Base-by-base conservation (phyloP, 352 stramenopile species). In the Pythium rhizo-oryzae region DNA sequence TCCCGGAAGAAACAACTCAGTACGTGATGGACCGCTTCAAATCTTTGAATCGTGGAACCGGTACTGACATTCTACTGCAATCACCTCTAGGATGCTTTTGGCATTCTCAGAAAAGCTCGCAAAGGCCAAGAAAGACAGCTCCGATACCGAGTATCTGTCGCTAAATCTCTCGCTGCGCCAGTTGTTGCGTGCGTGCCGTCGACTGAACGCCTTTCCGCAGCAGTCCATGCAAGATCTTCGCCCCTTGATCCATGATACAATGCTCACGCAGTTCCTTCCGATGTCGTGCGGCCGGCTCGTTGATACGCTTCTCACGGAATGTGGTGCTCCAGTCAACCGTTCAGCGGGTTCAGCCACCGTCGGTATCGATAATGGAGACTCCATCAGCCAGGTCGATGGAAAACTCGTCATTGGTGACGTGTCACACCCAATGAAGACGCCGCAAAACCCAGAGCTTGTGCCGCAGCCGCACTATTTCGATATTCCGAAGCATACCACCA, bases 381-480 rank as follows among this genome's bases (percentile, higher is more conserved):
- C 46, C 16, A 90, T 90, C 30, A 70, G 72, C 8, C 61, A 86
- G 63, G 71, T 81, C 24, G 53, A 74, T 33, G 82, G 79, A 0
- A 46, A 23, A 51, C 68, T 91, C n/a, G 71, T 69, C 59, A 94
- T 93, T 35, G 86, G 87, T 18, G 67, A 92, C 23, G 76, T 91
- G 5, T 87, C 73, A 16, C 79, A 89, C 44, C 80, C 81, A 9
- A 80, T 93, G 21, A 70, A 87, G 50, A 76, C 43, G 0, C 72
- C 82, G 8, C 47, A 57, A 35, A 85, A 79, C 59, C 83, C 84
- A 4, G 88, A 97, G 58, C 75, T 98, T 8, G 91, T 98, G 9
- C 93, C 93, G 7, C 80, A 94, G 33, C 86, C 91, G 5, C 78
- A 94, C 30, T 98, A 94, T 68, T 97, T 96, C 59, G 85, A 96